Percentiles rank a stretch among this genome's conserved stretches.
Evolutionary conservation across 2,329 filamentous ascomycete species (phyloP).

Genomic region (Pseudogymnoascus sp.): DNA sequence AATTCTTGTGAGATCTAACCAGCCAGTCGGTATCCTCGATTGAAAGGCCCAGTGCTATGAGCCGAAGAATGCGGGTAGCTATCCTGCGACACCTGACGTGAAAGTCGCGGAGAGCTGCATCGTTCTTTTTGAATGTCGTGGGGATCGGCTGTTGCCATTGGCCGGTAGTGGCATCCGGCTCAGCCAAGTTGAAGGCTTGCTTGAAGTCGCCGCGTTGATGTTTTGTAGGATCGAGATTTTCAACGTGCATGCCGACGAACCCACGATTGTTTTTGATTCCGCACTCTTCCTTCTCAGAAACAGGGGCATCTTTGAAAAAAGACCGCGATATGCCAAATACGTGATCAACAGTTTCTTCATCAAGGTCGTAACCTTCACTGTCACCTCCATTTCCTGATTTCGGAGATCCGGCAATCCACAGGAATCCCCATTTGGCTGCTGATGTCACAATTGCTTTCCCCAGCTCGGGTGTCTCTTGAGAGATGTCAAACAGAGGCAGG

Average conservation of each 20-base stretch:
- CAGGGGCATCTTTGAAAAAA: background rate
- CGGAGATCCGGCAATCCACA: background rate
- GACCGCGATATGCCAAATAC: background rate
- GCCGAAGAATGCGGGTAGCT: constrained; percentile 62
- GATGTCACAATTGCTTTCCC: background rate
- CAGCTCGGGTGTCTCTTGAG: background rate
- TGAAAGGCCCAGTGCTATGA: constrained; percentile 71
- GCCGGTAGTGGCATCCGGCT: constrained; percentile 42
- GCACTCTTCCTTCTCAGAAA: background rate
- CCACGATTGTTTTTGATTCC: constrained; percentile 46
- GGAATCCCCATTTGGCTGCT: background rate
- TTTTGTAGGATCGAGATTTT: background rate
- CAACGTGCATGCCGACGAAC: constrained; percentile 50
- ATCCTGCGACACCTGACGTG: constrained; percentile 62
- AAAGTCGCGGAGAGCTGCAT: constrained; percentile 59
- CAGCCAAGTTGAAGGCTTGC: constrained; percentile 1
- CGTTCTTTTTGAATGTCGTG: constrained; percentile 36
- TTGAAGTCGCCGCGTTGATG: constrained; percentile 1
- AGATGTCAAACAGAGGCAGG: constrained; percentile 6
- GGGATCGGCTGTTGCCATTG: constrained; percentile 27
- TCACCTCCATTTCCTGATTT: background rate
- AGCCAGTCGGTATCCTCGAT: constrained; percentile 43
- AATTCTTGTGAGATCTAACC: constrained; percentile 44
- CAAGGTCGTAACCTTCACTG: background rate
- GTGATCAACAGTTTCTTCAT: background rate